These are phyloP conservation scores for Phaeoacremonium minimum DNA, from an alignment of 2,329 filamentous ascomycete species.

Conservation along the genomic window DNA sequence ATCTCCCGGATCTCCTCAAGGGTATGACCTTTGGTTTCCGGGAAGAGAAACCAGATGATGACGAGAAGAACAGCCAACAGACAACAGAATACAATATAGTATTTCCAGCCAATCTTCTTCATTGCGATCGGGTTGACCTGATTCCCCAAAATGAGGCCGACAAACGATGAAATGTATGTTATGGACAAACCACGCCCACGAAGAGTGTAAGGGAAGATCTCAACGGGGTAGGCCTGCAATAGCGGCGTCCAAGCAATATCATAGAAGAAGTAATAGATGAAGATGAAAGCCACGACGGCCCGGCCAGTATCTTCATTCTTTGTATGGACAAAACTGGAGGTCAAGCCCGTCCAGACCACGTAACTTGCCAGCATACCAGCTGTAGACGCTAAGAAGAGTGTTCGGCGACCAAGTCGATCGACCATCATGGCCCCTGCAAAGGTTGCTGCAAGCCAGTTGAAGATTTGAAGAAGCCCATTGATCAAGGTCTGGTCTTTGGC, in stretches of 20 bases:
- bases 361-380: constrained; percentile 12
- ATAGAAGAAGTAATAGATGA: constrained; percentile 26
- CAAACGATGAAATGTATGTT: too few species aligned
- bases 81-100: constrained; percentile 14
- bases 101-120: constrained; percentile 6
- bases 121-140: constrained; percentile 9
- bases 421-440: constrained; percentile 6
- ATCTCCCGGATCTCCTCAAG: constrained; percentile 14
- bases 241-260: constrained; percentile 24
- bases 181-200: constrained; percentile 10
- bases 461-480: constrained; percentile 19
- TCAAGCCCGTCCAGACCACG: constrained; percentile 7
- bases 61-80: constrained; percentile 7
- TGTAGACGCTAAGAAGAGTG: constrained; percentile 14
- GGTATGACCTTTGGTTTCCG: constrained; percentile 9
- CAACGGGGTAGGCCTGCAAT: constrained; percentile 21
- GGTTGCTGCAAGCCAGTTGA: constrained; percentile 4
- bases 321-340: constrained; percentile 7
- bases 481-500: constrained; percentile 23
- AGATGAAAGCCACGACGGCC: constrained; percentile 24
- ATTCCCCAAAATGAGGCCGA: too few species aligned
- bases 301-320: constrained; percentile 9
- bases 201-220: constrained; percentile 23
- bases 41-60: constrained; percentile 11
- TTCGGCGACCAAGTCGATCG: constrained; percentile 12